Percentiles rank a stretch among this genome's conserved stretches.
Evolutionary conservation across 2,329 filamentous ascomycete species (phyloP).

Genomic region (Trichoderma simmonsii): DNA sequence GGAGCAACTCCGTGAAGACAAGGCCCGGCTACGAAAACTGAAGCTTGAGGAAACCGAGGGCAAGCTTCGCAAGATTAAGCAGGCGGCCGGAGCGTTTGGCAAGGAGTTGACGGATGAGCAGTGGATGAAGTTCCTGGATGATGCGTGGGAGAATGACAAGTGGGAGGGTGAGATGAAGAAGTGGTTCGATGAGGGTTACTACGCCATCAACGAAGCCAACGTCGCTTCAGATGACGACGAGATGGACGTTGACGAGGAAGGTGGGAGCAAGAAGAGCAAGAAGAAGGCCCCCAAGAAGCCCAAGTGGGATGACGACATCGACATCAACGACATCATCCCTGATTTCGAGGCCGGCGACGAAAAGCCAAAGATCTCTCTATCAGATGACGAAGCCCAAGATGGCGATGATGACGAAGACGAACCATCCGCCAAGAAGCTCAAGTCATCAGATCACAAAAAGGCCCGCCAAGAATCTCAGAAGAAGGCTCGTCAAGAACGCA

Average conservation of each 20-base stretch:
- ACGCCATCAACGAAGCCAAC: slow-evolving; percentile 67
- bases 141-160: slow-evolving; percentile 80
- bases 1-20: slow-evolving; percentile 71
- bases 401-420: slow-evolving; percentile 38
- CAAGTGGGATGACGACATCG: slow-evolving; percentile 93
- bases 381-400: slow-evolving; percentile 40
- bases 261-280: slow-evolving; percentile 45
- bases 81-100: slow-evolving; percentile 76
- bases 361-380: slow-evolving; percentile 53
- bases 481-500: slow-evolving; percentile 73
- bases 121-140: slow-evolving; percentile 80
- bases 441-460: slow-evolving; percentile 57
- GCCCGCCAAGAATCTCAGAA: slow-evolving; percentile 60
- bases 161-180: slow-evolving; percentile 92
- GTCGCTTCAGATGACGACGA: slow-evolving; percentile 64
- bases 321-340: slow-evolving; percentile 87
- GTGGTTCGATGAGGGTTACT: slow-evolving; percentile 88
- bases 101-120: slow-evolving; percentile 69
- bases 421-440: slow-evolving; percentile 56
- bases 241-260: slow-evolving; percentile 58
- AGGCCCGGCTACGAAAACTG: slow-evolving; percentile 77
- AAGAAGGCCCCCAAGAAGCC: slow-evolving; percentile 53
- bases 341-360: slow-evolving; percentile 70
- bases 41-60: slow-evolving; percentile 88
- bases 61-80: slow-evolving; percentile 83